Evolutionary conservation across 768 basidiomycete species (phyloP).

Genomic region (Xerocomus spinulosus): DNA sequence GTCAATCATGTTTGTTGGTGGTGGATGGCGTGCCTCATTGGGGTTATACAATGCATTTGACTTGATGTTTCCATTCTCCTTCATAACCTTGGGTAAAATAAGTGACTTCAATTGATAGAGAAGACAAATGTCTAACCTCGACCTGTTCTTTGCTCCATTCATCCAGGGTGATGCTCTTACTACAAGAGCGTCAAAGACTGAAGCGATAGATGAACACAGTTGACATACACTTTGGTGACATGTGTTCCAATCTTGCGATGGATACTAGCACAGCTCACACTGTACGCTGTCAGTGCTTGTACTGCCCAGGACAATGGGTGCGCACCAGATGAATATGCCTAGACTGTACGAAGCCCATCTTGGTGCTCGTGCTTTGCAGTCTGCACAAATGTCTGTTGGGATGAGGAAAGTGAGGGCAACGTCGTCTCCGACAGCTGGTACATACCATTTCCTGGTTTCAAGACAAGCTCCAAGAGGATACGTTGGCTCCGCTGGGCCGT

Average conservation of each 20-base stretch:
- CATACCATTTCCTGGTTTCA: slow-evolving; percentile 78
- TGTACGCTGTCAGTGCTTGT: slow-evolving; percentile 28
- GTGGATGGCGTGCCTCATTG: slow-evolving; percentile 76
- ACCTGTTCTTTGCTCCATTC: slow-evolving; percentile 86
- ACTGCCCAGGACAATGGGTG: slow-evolving; percentile 1
- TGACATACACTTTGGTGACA: slow-evolving; percentile 82
- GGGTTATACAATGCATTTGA: slow-evolving; percentile 82
- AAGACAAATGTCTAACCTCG: slow-evolving; percentile 49
- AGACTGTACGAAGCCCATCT: slow-evolving; percentile 89
- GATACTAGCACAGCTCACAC: slow-evolving; percentile 83
- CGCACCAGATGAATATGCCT: slow-evolving; percentile 84
- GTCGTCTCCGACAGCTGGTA: background rate
- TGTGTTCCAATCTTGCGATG: slow-evolving; percentile 96
- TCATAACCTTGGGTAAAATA: slow-evolving; percentile 57
- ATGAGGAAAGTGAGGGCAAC: slow-evolving; percentile 10
- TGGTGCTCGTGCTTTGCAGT: slow-evolving; percentile 83
- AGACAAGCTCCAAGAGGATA: slow-evolving; percentile 60
- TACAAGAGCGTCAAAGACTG: slow-evolving; percentile 28
- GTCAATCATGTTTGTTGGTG: slow-evolving; percentile 75
- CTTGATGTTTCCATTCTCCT: slow-evolving; percentile 71
- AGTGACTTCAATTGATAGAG: slow-evolving; percentile 7
- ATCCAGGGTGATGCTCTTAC: slow-evolving; percentile 88
- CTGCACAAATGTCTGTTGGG: slow-evolving; percentile 75
- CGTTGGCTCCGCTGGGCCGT: slow-evolving; percentile 62
- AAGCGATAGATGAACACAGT: background rate